A percentile compares a stretch with the other conserved stretches of the same genome.
These are phyloP conservation scores for Tricholoma flavovirens DNA, from an alignment of 768 basidiomycete species.

Conservation along the genomic window DNA sequence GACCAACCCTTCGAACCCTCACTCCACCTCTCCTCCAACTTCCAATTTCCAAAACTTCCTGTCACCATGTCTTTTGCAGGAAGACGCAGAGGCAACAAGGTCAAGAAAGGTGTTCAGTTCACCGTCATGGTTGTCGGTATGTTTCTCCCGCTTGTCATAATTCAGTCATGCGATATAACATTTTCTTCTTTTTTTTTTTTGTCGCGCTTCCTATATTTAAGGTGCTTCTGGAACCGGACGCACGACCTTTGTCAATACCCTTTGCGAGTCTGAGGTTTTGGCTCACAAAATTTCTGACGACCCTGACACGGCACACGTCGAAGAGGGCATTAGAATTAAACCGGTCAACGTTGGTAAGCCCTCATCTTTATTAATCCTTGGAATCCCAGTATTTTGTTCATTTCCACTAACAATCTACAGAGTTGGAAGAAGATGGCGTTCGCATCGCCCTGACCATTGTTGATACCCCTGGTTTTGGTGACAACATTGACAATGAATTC, in stretches of 20 bases:
- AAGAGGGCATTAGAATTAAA: slow-evolving; percentile 92
- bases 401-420: slow-evolving; percentile 33
- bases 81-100: slow-evolving; percentile 87
- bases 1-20: slow-evolving; percentile 18
- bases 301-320: slow-evolving; percentile 87
- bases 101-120: slow-evolving; percentile 98
- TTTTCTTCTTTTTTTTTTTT: slow-evolving; percentile 12
- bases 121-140: slow-evolving; percentile 96
- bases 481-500: slow-evolving; percentile 98
- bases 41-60: slow-evolving; percentile 5
- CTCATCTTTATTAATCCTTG: background rate
- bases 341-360: slow-evolving; percentile 86
- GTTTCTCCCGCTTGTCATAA: slow-evolving; percentile 28
- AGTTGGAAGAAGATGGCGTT: slow-evolving; percentile 97
- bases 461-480: slow-evolving; percentile 98
- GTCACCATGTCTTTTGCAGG: slow-evolving; percentile 76
- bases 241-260: slow-evolving; percentile 98
- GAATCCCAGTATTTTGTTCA: background rate
- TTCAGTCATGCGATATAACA: background rate
- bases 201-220: slow-evolving; percentile 28
- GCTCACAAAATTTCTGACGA: slow-evolving; percentile 80
- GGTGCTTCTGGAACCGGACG: slow-evolving; percentile 97
- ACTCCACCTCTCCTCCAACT: background rate
- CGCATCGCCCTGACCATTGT: slow-evolving; percentile 97
- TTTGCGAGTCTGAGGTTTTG: slow-evolving; percentile 93